Percentiles rank a stretch among this genome's conserved stretches.
These are phyloP conservation scores for Fusarium musae DNA, from an alignment of 2,329 filamentous ascomycete genomes.

Conservation along the genomic window DNA sequence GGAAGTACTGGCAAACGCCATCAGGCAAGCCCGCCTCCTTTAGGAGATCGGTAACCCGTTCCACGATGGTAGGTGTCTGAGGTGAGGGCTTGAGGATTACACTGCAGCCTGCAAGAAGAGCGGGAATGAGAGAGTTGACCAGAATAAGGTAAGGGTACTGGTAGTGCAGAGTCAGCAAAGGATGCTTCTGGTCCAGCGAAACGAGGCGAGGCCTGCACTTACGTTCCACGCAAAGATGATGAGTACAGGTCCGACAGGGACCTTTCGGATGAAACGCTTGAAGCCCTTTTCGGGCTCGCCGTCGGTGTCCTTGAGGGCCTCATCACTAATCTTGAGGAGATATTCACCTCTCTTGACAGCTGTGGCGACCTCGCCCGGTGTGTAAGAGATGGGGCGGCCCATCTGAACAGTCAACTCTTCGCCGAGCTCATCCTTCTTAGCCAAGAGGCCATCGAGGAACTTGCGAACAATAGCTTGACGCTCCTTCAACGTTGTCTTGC, in stretches of 20 bases:
- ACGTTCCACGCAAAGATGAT: slow-evolving; percentile 98
- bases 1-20: slow-evolving; percentile 91
- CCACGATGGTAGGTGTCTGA: slow-evolving; percentile 91
- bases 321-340: slow-evolving; percentile 83
- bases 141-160: slow-evolving; percentile 96
- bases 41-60: slow-evolving; percentile 83
- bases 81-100: slow-evolving; percentile 96
- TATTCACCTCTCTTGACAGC: slow-evolving; percentile 88
- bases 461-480: slow-evolving; percentile 84
- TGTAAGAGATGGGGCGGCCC: slow-evolving; percentile 91
- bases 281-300: slow-evolving; percentile 90
- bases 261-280: slow-evolving; percentile 88
- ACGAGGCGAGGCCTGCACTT: slow-evolving; percentile 51
- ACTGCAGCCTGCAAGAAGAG: slow-evolving; percentile 88
- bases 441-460: slow-evolving; percentile 76
- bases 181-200: background rate
- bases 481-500: slow-evolving; percentile 77
- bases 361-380: slow-evolving; percentile 83
- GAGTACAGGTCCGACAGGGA: slow-evolving; percentile 86
- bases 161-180: slow-evolving; percentile 2
- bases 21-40: slow-evolving; percentile 81
- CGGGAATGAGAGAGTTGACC: slow-evolving; percentile 91
- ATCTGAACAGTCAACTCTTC: slow-evolving; percentile 92
- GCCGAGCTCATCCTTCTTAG: slow-evolving; percentile 82
- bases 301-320: slow-evolving; percentile 80